Evolutionary conservation across 352 stramenopile genomes (phyloP).

Genomic region (Halophytophthora polymorphica): DNA sequence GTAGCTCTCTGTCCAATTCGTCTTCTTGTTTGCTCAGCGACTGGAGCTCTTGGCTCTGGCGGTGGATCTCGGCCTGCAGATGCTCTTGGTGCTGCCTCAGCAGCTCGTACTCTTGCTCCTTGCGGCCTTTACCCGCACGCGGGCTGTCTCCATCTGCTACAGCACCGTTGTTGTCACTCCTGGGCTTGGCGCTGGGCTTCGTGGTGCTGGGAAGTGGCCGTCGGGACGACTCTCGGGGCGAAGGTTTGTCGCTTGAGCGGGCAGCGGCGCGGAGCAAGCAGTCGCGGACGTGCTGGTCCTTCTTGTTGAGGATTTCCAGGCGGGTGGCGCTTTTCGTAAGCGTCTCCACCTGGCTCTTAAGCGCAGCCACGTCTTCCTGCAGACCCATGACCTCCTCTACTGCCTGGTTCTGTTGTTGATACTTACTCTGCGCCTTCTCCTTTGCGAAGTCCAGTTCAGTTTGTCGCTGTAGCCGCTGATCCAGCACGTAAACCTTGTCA

Average conservation of each 20-base stretch:
- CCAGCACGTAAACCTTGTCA: slow-evolving; percentile 42
- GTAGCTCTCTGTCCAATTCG: slow-evolving; percentile 28
- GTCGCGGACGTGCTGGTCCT: slow-evolving; percentile 52
- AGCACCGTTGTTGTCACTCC: background rate
- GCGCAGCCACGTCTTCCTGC: slow-evolving; percentile 35
- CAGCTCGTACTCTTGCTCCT: slow-evolving; percentile 42
- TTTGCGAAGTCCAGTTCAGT: slow-evolving; percentile 59
- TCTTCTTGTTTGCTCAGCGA: slow-evolving; percentile 25
- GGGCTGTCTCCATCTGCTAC: slow-evolving; percentile 8
- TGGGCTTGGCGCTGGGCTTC: slow-evolving; percentile 1
- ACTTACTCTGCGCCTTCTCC: slow-evolving; percentile 59
- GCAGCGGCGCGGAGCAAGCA: slow-evolving; percentile 35
- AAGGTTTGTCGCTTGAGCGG: slow-evolving; percentile 2
- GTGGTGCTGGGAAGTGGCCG: slow-evolving; percentile 1
- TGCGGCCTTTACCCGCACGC: slow-evolving; percentile 9
- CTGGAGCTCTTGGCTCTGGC: slow-evolving; percentile 22
- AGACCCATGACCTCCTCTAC: slow-evolving; percentile 53
- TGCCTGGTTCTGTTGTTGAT: slow-evolving; percentile 48
- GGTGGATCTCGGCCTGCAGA: slow-evolving; percentile 36
- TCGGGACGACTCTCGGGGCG: slow-evolving; percentile 10
- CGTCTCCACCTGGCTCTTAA: slow-evolving; percentile 36
- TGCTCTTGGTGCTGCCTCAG: slow-evolving; percentile 29
- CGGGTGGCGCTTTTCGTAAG: slow-evolving; percentile 35
- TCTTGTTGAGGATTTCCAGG: slow-evolving; percentile 54
- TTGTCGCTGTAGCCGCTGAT: slow-evolving; percentile 36